Evolutionary conservation across 352 stramenopile species (phyloP).

Genomic region (Plasmopara viticola): DNA sequence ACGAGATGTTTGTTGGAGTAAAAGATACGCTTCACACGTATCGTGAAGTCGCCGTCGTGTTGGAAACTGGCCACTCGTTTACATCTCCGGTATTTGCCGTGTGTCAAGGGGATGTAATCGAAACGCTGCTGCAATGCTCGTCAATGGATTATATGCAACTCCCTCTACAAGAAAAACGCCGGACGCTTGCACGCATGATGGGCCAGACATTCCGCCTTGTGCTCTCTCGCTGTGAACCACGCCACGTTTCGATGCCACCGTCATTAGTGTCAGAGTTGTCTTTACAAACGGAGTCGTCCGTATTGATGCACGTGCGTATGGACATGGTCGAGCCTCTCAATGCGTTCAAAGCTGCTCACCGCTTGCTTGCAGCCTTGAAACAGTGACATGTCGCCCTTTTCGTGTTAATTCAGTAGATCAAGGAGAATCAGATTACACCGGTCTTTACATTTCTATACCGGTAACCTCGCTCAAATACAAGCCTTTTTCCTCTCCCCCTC

Average conservation of each 20-base stretch:
- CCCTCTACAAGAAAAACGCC: slow-evolving; percentile 32
- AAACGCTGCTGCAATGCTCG: slow-evolving; percentile 31
- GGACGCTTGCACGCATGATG: slow-evolving; percentile 20
- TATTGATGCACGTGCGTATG: slow-evolving; percentile 20
- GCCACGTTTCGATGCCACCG: slow-evolving; percentile 8
- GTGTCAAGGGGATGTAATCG: slow-evolving; percentile 40
- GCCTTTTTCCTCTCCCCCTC: slow-evolving; percentile 14
- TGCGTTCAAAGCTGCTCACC: slow-evolving; percentile 20
- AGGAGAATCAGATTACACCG: slow-evolving; percentile 8
- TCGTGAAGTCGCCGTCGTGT: slow-evolving; percentile 26
- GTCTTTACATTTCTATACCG: slow-evolving; percentile 5
- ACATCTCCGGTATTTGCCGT: slow-evolving; percentile 22
- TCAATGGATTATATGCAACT: slow-evolving; percentile 47
- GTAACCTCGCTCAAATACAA: slow-evolving; percentile 5
- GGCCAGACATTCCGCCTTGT: slow-evolving; percentile 33
- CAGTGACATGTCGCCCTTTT: neutral
- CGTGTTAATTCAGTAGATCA: neutral
- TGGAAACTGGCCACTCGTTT: slow-evolving; percentile 34
- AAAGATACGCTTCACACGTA: slow-evolving; percentile 44
- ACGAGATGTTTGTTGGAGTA: slow-evolving; percentile 48
- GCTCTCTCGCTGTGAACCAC: slow-evolving; percentile 37
- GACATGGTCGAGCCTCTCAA: slow-evolving; percentile 35
- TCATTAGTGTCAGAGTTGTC: neutral
- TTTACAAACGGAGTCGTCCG: neutral
- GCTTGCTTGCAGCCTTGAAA: slow-evolving; percentile 12